A percentile compares a stretch with the other conserved stretches of the same genome.
Evolutionary conservation across 2,329 filamentous ascomycete genomes (phyloP).

Genomic region (Trichoderma cornu-damae): DNA sequence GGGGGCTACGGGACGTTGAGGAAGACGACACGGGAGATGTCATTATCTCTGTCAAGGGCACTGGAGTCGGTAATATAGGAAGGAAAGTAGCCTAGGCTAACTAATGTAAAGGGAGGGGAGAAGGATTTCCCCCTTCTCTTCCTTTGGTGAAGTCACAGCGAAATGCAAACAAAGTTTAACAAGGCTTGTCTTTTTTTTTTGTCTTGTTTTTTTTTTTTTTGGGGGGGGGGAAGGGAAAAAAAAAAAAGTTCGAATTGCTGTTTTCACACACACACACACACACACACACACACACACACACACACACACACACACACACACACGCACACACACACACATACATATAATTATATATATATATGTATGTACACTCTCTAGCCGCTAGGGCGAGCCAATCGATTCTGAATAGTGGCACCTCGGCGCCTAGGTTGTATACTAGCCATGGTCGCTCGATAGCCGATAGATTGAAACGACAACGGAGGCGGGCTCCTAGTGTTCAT

Average conservation of each 20-base stretch:
- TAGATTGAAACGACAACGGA: constrained; percentile 48
- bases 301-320: no score
- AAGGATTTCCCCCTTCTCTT: not conserved
- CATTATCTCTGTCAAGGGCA: constrained; percentile 84
- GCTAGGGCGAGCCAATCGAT: constrained; percentile 18
- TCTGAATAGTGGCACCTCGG: constrained; percentile 33
- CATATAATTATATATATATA: no score
- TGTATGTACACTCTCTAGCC: no score
- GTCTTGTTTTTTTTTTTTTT: no score
- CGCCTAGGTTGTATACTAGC: constrained; percentile 46
- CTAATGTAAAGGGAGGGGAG: not conserved
- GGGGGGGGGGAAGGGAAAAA: no score
- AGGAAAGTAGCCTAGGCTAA: constrained; percentile 66
- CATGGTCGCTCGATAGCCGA: constrained; percentile 50
- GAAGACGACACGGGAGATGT: constrained; percentile 66
- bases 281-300: no score
- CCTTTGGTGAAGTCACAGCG: constrained; percentile 1
- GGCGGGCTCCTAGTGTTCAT: constrained; percentile 44
- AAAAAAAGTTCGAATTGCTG: constrained; percentile 7
- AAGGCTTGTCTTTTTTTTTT: not conserved
- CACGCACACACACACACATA: no score
- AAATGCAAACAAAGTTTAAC: not conserved
- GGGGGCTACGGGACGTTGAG: constrained; percentile 75
- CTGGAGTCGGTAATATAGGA: constrained; percentile 90
- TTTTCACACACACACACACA: not conserved